phyloP scores from a whole-genome alignment of 805 yeast species.

The Kuraishia cidri region DNA sequence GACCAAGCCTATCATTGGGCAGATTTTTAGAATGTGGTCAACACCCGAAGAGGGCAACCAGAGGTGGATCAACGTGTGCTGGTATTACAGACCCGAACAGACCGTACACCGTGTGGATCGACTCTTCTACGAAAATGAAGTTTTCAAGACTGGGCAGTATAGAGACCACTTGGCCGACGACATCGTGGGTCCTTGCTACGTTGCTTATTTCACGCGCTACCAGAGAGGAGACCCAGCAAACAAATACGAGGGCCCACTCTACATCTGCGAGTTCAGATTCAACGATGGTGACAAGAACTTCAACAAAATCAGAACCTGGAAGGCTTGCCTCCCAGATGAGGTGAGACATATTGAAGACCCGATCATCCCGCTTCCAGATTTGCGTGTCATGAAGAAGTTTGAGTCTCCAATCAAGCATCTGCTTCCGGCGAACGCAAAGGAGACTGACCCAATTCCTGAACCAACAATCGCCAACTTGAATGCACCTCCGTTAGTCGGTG shows the following conservation, averaged over 20 bases:
- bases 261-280: constrained; percentile 91
- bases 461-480: constrained; percentile 75
- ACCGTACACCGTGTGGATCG: constrained; percentile 91
- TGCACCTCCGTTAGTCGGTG: constrained; percentile 94
- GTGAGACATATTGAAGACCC: constrained; percentile 82
- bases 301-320: constrained; percentile 96
- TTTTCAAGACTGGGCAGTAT: constrained; percentile 93
- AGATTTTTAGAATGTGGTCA: constrained; percentile 88
- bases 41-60: constrained; percentile 65
- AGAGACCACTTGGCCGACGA: constrained; percentile 89
- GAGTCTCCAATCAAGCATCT: constrained; percentile 81
- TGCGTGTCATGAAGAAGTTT: constrained; percentile 61
- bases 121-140: constrained; percentile 87
- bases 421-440: constrained; percentile 66
- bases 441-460: constrained; percentile 69
- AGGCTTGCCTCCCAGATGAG: constrained; percentile 96
- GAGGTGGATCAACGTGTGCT: constrained; percentile 87
- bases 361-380: constrained; percentile 54
- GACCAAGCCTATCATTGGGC: constrained; percentile 87
- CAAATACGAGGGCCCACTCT: constrained; percentile 74
- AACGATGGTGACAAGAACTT: constrained; percentile 85
- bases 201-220: constrained; percentile 87
- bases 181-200: constrained; percentile 89
- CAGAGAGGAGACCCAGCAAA: constrained; percentile 90
- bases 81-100: constrained; percentile 98